A percentile compares a stretch with the other conserved stretches of the same genome.
These are phyloP conservation scores for Zymoseptoria brevis DNA, from an alignment of 2,329 filamentous ascomycete species.

Conservation along the genomic window DNA sequence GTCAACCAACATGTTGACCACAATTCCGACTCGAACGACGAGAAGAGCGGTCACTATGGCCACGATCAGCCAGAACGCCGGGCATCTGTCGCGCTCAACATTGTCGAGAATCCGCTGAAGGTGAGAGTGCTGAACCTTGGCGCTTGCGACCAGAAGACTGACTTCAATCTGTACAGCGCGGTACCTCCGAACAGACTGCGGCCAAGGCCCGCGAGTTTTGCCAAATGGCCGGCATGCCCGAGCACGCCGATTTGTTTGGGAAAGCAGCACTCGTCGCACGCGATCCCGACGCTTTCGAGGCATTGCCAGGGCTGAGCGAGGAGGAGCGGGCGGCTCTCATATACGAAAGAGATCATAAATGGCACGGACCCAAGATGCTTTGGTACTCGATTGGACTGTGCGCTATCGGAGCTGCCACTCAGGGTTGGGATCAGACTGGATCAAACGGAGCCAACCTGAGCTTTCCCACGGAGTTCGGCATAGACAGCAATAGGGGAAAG, in stretches of 20 bases:
- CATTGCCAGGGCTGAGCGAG: conserved; percentile 52
- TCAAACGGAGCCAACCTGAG: conserved; percentile 25
- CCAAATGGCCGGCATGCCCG: conserved; percentile 28
- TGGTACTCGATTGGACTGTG: conserved; percentile 53
- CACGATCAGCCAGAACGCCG: conserved; percentile 24
- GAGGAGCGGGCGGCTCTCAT: conserved; percentile 53
- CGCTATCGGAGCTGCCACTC: conserved; percentile 22
- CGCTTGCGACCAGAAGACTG: conserved; percentile 8
- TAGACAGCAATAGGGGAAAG: conserved; percentile 10
- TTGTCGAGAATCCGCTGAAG: conserved; percentile 41
- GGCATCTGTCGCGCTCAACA: conserved; percentile 38
- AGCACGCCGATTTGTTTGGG: conserved; percentile 33
- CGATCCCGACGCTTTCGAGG: conserved; percentile 56
- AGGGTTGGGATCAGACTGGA: conserved; percentile 27
- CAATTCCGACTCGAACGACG: conserved; percentile 6
- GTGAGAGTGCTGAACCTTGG: conserved; percentile 23
- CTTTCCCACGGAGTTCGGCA: conserved; percentile 29
- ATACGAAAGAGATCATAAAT: conserved; percentile 59
- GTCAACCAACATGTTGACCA: background rate
- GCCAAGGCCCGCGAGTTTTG: conserved; percentile 30
- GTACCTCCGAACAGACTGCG: conserved; percentile 26
- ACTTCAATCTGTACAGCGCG: conserved; percentile 21
- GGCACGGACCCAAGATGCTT: conserved; percentile 54
- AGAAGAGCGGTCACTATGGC: conserved; percentile 6
- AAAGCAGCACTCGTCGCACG: conserved; percentile 60